These are phyloP conservation scores for Kluyveromyces marxianus DNA, from an alignment of 1,139 yeast species.

Conservation along the genomic window DNA sequence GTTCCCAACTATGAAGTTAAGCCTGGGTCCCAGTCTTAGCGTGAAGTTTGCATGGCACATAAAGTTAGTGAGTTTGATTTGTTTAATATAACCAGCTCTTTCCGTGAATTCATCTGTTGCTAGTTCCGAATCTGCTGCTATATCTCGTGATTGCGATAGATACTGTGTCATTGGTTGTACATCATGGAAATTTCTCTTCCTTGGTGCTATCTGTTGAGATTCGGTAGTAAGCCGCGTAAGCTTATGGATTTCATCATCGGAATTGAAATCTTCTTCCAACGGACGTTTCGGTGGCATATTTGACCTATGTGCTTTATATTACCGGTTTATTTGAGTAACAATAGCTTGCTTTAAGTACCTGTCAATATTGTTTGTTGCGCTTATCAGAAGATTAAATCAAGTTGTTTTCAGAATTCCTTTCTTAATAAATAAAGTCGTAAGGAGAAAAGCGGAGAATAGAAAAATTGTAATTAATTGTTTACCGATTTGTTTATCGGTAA, in stretches of 20 bases:
- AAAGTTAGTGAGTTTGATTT: constrained; percentile 55
- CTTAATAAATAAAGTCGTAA: too few relatives aligned
- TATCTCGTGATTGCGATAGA: constrained; percentile 6
- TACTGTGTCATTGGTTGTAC: constrained; percentile 26
- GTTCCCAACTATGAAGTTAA: constrained; percentile 87
- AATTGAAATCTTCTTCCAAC: neutral
- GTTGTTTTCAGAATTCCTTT: neutral
- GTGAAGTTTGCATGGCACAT: constrained; percentile 83
- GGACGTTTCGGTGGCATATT: neutral
- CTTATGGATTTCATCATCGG: neutral
- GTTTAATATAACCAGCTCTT: constrained; percentile 38
- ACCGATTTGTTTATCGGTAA: neutral
- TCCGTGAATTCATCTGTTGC: constrained; percentile 16
- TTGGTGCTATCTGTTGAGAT: neutral
- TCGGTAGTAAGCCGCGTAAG: neutral
- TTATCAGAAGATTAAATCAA: neutral
- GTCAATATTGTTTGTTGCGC: neutral
- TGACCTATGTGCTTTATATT: neutral
- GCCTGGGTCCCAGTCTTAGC: constrained; percentile 68
- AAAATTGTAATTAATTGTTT: too few relatives aligned
- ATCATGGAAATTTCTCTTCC: neutral
- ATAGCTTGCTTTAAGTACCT: neutral
- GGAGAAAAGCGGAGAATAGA: too few relatives aligned
- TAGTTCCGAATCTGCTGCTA: neutral
- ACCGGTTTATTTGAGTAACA: too few relatives aligned